Percentiles rank a stretch among this genome's conserved stretches.
Conservation (phyloP, 371 early-diverging fungal genomes). For the Rhizopus sp. region DNA sequence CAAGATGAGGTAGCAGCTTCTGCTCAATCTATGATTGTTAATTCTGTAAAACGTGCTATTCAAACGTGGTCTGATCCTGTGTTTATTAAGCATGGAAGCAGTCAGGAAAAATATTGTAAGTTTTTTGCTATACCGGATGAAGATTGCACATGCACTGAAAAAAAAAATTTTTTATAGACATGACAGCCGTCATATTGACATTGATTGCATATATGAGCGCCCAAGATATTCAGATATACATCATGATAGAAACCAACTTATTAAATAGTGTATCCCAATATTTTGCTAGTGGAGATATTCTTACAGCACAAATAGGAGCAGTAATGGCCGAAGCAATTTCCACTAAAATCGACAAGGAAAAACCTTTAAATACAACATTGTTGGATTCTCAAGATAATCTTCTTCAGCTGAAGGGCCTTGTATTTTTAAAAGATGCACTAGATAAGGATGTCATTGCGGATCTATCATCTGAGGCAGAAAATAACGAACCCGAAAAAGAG, state of each 20-base stretch:
- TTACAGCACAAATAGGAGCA: constrained; percentile 33
- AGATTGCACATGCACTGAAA: neutral
- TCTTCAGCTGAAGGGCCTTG: constrained; percentile 22
- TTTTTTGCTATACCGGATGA: neutral
- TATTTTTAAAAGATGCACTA: constrained; percentile 13
- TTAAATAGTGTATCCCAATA: constrained; percentile 24
- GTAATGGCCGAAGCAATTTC: constrained; percentile 40
- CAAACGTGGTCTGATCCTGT: constrained; percentile 42
- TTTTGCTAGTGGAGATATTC: constrained; percentile 31
- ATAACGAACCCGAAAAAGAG: constrained; percentile 3
- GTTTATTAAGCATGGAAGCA: constrained; percentile 34
- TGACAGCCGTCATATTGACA: constrained; percentile 26
- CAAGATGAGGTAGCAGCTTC: constrained; percentile 11
- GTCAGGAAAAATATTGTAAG: constrained; percentile 35
- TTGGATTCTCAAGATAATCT: constrained; percentile 22
- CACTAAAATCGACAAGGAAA: constrained; percentile 19
- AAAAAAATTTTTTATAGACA: no score
- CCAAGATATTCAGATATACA: constrained; percentile 7
- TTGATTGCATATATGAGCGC: constrained; percentile 27
- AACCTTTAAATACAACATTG: constrained; percentile 31
- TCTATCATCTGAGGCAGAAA: no score
- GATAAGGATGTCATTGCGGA: neutral
- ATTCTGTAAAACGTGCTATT: constrained; percentile 12
- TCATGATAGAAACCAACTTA: constrained; percentile 16
- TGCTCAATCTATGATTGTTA: neutral